Percentiles rank a stretch among this genome's conserved stretches.
phyloP scores from a whole-genome alignment of 1,139 yeast species.

The Hyphopichia wangnamkhiaoensis region DNA sequence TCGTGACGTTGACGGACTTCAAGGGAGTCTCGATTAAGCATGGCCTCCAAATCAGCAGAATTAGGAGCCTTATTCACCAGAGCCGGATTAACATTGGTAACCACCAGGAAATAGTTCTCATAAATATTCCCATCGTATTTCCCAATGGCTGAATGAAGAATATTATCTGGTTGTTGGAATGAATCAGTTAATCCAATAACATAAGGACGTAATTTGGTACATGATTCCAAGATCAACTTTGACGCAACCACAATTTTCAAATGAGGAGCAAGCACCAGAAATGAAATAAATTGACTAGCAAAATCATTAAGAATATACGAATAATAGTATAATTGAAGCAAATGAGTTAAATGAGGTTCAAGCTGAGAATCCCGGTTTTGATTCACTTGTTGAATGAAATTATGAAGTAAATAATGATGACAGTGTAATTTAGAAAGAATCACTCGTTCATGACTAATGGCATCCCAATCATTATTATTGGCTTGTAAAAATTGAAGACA shows the following conservation, averaged over 20 bases:
- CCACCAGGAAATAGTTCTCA: constrained; percentile 58
- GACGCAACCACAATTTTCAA: constrained; percentile 42
- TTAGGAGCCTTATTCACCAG: constrained; percentile 55
- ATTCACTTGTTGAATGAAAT: constrained; percentile 18
- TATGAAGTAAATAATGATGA: constrained; percentile 25
- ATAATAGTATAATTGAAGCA: constrained; percentile 24
- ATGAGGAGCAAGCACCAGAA: constrained; percentile 45
- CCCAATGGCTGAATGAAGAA: constrained; percentile 78
- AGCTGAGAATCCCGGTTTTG: constrained; percentile 16
- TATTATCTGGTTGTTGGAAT: constrained; percentile 73
- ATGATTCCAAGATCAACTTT: constrained; percentile 33
- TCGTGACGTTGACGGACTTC: constrained; percentile 45
- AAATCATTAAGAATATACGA: constrained; percentile 57
- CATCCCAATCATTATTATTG: constrained; percentile 19
- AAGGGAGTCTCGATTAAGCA: constrained; percentile 46
- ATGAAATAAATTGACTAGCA: constrained; percentile 67
- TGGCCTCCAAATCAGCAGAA: constrained; percentile 39
- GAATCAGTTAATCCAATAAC: constrained; percentile 77
- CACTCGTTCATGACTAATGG: constrained; percentile 26
- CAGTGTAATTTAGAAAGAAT: constrained; percentile 24
- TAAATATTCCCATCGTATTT: constrained; percentile 76
- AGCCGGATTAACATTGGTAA: constrained; percentile 49
- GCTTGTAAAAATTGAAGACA: constrained; percentile 16
- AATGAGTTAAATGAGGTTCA: constrained; percentile 20
- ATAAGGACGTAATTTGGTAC: constrained; percentile 54